Conservation (phyloP, 331 rosid genomes). For the Acacia concinna region DNA sequence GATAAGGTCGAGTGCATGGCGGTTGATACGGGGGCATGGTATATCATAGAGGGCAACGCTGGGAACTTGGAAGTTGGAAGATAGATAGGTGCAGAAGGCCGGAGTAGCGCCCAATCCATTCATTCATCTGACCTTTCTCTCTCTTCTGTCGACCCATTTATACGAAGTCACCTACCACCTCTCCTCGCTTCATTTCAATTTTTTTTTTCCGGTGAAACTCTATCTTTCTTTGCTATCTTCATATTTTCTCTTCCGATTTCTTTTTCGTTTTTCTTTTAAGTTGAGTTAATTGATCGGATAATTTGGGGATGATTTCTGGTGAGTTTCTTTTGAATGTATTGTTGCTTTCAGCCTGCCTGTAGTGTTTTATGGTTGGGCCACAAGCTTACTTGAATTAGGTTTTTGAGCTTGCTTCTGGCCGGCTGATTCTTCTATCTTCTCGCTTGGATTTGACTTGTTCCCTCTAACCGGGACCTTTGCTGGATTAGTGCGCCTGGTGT, state of each 20-base stretch:
- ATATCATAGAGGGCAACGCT: neutral
- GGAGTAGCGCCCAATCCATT: slow-evolving; percentile 31
- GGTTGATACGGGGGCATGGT: neutral
- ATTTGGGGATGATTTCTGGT: slow-evolving; percentile 26
- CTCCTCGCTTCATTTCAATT: slow-evolving; percentile 7
- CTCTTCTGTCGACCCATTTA: slow-evolving; percentile 41
- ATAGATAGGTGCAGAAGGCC: slow-evolving; percentile 21
- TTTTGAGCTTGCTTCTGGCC: neutral
- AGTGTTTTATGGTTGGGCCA: slow-evolving; percentile 2
- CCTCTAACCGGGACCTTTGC: neutral
- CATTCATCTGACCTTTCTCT: slow-evolving; percentile 36
- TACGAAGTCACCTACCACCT: neutral
- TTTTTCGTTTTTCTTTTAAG: neutral
- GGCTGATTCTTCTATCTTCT: neutral
- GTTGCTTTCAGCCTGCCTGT: neutral
- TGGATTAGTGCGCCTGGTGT: slow-evolving; percentile 12
- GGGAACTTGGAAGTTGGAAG: neutral
- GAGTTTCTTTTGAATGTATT: neutral
- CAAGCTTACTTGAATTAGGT: slow-evolving; percentile 29
- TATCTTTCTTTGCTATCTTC: neutral
- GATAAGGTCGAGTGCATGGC: slow-evolving; percentile 32
- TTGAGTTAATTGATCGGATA: slow-evolving; percentile 18
- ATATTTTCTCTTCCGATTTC: neutral
- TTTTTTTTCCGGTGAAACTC: neutral
- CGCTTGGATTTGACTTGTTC: neutral